Conservation (phyloP, 1,139 yeast species). For the Taphrina betulina region DNA sequence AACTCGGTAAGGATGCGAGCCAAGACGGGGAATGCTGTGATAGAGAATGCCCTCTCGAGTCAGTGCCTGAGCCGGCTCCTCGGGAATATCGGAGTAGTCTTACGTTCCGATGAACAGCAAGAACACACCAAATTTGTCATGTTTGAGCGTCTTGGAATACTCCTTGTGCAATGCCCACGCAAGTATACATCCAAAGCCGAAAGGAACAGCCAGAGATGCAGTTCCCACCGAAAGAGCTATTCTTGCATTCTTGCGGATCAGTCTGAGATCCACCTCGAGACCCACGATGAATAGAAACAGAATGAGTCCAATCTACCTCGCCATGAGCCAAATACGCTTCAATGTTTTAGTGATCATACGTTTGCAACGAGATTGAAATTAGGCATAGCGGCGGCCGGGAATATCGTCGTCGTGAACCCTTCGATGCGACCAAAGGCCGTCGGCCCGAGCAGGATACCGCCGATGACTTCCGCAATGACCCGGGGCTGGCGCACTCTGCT, state of each 20-base stretch:
- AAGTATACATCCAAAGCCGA: constrained; percentile 71
- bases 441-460: constrained; percentile 73
- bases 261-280: constrained; percentile 67
- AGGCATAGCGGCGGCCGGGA: constrained; percentile 62
- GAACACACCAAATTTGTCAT: constrained; percentile 42
- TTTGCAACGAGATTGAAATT: constrained; percentile 68
- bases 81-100: constrained; percentile 44
- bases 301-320: constrained; percentile 57
- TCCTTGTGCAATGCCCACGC: constrained; percentile 64
- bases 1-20: constrained; percentile 75
- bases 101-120: constrained; percentile 31
- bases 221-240: constrained; percentile 68
- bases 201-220: constrained; percentile 70
- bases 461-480: constrained; percentile 46
- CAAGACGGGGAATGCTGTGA: constrained; percentile 80
- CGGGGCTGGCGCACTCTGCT: constrained; percentile 58
- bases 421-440: constrained; percentile 63
- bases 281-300: constrained; percentile 73
- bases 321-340: too few relatives aligned
- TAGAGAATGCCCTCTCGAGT: constrained; percentile 75
- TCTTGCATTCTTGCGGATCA: constrained; percentile 58
- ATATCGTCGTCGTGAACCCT: constrained; percentile 60
- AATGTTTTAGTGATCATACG: too few relatives aligned
- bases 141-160: constrained; percentile 44
- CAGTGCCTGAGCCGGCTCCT: constrained; percentile 76